Evolutionary conservation across 352 stramenopile genomes (phyloP).

Genomic region (Blastocystis sp.): DNA sequence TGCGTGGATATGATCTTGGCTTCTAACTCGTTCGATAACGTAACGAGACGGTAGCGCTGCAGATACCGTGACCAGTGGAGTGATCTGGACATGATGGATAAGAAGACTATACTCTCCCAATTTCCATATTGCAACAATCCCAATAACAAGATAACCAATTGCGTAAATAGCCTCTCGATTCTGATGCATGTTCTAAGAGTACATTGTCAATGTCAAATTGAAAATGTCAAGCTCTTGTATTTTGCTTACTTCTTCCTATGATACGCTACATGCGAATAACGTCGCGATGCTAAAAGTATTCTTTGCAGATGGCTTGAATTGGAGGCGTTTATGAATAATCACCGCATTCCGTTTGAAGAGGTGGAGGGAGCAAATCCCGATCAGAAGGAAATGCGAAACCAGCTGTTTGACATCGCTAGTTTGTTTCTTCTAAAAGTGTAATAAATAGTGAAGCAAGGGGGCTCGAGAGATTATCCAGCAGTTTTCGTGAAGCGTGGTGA

Average conservation of each 20-base stretch:
- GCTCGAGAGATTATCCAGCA: not conserved
- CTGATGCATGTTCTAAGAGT: not conserved
- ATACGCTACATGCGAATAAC: not conserved
- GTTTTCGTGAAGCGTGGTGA: conserved; percentile 11
- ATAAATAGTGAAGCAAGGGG: not conserved
- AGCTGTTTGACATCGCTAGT: conserved; percentile 47
- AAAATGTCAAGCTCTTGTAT: not conserved
- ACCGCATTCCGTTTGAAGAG: conserved; percentile 1
- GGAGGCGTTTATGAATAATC: not conserved
- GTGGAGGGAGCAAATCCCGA: not conserved
- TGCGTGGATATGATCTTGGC: too few species aligned
- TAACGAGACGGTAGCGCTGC: not conserved
- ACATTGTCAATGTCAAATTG: not conserved
- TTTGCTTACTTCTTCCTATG: not conserved
- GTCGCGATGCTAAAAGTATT: not conserved
- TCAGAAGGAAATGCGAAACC: conserved; percentile 17
- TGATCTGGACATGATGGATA: not conserved
- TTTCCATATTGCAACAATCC: not conserved
- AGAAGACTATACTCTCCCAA: not conserved
- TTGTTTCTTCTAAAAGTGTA: not conserved
- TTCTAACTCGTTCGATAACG: too few species aligned
- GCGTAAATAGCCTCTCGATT: not conserved
- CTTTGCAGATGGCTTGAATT: not conserved
- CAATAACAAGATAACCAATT: not conserved
- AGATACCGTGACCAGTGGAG: not conserved